Evolutionary conservation across 2,329 filamentous ascomycete genomes (phyloP).

Genomic region (Fusarium verrucosum): DNA sequence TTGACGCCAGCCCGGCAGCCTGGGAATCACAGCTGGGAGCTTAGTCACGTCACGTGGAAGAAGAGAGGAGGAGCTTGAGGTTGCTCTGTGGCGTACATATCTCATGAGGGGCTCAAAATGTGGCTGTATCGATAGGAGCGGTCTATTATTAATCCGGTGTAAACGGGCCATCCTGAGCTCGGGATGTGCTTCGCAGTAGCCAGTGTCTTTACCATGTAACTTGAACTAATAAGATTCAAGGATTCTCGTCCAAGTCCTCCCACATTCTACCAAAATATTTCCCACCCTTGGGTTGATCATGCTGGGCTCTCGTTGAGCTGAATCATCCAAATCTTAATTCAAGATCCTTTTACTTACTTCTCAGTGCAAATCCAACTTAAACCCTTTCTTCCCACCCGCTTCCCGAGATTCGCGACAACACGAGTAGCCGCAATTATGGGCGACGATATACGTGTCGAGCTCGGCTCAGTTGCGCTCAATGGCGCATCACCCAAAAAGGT

Average conservation of each 20-base stretch:
- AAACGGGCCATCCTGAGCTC: slow-evolving; percentile 23
- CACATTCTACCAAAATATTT: slow-evolving; percentile 2
- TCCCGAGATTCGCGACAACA: slow-evolving; percentile 27
- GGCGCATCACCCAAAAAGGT: slow-evolving; percentile 75
- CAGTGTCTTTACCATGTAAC: slow-evolving; percentile 34
- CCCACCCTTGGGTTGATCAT: slow-evolving; percentile 31
- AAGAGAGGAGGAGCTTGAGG: too few species aligned
- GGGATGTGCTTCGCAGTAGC: slow-evolving; percentile 32
- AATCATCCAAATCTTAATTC: slow-evolving; percentile 3
- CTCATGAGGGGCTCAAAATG: slow-evolving; percentile 5
- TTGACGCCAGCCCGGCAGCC: slow-evolving; percentile 51
- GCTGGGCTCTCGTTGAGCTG: slow-evolving; percentile 37
- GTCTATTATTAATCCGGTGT: slow-evolving; percentile 47
- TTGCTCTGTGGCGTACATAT: slow-evolving; percentile 26
- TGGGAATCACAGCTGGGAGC: slow-evolving; percentile 44
- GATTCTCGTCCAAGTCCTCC: slow-evolving; percentile 31
- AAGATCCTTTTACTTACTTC: background rate
- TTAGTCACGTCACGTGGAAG: slow-evolving; percentile 45
- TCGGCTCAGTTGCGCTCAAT: slow-evolving; percentile 59
- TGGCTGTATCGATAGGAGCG: slow-evolving; percentile 35
- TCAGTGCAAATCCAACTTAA: background rate
- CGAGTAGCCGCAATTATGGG: slow-evolving; percentile 47
- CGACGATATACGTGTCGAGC: slow-evolving; percentile 52
- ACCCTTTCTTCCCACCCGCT: slow-evolving; percentile 11
- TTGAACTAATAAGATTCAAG: slow-evolving; percentile 34